Evolutionary conservation across 306 rosid species (phyloP).

Genomic region (Cucurbita pepo): DNA sequence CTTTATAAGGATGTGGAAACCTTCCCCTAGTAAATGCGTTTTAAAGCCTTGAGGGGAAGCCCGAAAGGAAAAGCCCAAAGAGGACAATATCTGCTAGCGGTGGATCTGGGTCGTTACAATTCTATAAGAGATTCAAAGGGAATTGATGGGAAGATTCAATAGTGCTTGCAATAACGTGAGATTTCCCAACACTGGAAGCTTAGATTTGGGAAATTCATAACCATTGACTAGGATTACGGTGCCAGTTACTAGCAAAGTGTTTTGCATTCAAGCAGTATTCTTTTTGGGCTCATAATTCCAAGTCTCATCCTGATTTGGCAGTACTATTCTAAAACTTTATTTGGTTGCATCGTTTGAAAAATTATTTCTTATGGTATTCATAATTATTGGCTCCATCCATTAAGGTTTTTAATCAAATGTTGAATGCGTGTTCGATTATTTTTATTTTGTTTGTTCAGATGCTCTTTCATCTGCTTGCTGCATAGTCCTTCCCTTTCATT

Average conservation of each 20-base stretch:
- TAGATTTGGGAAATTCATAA: neutral
- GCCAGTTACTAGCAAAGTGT: neutral
- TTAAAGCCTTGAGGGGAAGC: no score
- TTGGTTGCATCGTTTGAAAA: neutral
- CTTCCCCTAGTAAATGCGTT: no score
- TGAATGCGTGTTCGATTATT: neutral
- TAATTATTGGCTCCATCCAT: neutral
- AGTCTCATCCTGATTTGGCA: neutral
- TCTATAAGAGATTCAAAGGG: no score
- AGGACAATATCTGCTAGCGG: no score
- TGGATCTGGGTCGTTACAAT: no score
- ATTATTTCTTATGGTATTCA: neutral
- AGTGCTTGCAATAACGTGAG: no score
- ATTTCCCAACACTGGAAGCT: neutral
- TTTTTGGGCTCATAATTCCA: neutral
- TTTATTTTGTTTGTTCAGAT: neutral
- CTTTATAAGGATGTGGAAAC: no score
- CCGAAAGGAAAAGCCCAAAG: no score
- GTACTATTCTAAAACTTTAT: neutral
- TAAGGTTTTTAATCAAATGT: neutral
- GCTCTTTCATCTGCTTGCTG: neutral
- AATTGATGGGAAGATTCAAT: no score
- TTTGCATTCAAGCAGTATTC: neutral
- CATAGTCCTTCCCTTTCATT: neutral
- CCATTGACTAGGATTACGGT: neutral